These are phyloP conservation scores for Populus euphratica DNA, from an alignment of 345 rosid species.

Conservation along the genomic window DNA sequence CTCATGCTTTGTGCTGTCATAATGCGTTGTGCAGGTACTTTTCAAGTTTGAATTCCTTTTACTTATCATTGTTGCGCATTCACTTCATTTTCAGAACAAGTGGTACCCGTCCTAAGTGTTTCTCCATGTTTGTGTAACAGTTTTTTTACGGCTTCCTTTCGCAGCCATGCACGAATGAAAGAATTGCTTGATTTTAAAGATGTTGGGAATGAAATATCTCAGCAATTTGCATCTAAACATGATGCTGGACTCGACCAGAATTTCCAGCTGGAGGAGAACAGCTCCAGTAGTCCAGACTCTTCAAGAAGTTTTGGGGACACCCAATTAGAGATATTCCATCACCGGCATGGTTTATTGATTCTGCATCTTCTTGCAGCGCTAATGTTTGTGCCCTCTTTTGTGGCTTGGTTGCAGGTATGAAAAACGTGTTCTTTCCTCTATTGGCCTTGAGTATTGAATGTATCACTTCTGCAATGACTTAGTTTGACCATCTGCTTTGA, in stretches of 20 bases:
- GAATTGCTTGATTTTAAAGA: constrained; percentile 43
- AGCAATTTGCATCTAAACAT: constrained; percentile 32
- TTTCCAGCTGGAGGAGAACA: constrained; percentile 35
- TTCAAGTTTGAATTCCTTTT: not conserved
- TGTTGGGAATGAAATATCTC: constrained; percentile 36
- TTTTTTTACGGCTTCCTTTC: constrained; percentile 63
- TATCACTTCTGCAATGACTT: not conserved
- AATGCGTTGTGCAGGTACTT: constrained; percentile 71
- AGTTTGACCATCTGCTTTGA: not conserved
- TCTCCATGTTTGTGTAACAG: constrained; percentile 42
- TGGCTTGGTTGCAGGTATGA: constrained; percentile 89
- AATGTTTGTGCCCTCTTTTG: constrained; percentile 88
- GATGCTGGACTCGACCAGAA: constrained; percentile 32
- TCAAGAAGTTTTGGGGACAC: constrained; percentile 64
- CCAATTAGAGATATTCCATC: constrained; percentile 80
- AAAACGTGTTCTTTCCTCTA: constrained; percentile 1
- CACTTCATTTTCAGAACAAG: not conserved
- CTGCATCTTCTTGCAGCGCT: constrained; percentile 73
- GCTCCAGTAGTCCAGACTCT: constrained; percentile 37
- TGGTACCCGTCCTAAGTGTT: constrained; percentile 27
- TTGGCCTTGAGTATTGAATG: not conserved
- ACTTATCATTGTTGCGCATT: not conserved
- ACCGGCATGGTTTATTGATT: constrained; percentile 69
- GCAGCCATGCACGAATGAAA: constrained; percentile 46
- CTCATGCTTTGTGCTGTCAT: constrained; percentile 74